Evolutionary conservation across 768 basidiomycete genomes (phyloP).

Genomic region (Lactifluus rugatus): DNA sequence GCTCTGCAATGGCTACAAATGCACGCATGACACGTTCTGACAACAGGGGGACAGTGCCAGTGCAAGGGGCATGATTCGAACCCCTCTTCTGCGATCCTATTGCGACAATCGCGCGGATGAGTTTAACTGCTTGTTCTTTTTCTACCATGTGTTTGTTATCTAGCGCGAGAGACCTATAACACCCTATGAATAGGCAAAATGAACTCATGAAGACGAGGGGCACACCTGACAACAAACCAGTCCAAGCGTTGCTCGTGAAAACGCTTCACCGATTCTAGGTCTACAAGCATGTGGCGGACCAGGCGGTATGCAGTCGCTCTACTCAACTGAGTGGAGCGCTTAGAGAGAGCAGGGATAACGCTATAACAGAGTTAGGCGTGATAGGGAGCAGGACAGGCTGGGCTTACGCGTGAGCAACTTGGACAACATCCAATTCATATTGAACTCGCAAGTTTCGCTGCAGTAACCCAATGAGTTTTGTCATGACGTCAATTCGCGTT

Average conservation of each 20-base stretch:
- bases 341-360: conserved; percentile 68
- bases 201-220: conserved; percentile 2
- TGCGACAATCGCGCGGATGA: conserved; percentile 75
- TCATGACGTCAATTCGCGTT: conserved; percentile 55
- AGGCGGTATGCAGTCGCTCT: conserved; percentile 79
- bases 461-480: conserved; percentile 52
- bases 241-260: conserved; percentile 62
- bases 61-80: conserved; percentile 31
- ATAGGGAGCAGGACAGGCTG: background rate
- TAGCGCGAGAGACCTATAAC: conserved; percentile 63
- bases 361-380: conserved; percentile 33
- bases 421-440: conserved; percentile 60
- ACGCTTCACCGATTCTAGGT: conserved; percentile 55
- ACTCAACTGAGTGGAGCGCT: conserved; percentile 58
- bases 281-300: conserved; percentile 68
- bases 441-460: conserved; percentile 65
- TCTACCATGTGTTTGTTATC: conserved; percentile 77
- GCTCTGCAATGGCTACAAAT: conserved; percentile 88
- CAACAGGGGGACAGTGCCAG: conserved; percentile 52
- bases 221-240: conserved; percentile 85
- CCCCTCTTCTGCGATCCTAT: conserved; percentile 54
- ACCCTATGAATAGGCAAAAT: conserved; percentile 5
- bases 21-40: conserved; percentile 77
- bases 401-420: conserved; percentile 69
- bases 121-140: conserved; percentile 86